These are phyloP conservation scores for Punica granatum DNA, from an alignment of 345 rosid genomes.

Conservation along the genomic window DNA sequence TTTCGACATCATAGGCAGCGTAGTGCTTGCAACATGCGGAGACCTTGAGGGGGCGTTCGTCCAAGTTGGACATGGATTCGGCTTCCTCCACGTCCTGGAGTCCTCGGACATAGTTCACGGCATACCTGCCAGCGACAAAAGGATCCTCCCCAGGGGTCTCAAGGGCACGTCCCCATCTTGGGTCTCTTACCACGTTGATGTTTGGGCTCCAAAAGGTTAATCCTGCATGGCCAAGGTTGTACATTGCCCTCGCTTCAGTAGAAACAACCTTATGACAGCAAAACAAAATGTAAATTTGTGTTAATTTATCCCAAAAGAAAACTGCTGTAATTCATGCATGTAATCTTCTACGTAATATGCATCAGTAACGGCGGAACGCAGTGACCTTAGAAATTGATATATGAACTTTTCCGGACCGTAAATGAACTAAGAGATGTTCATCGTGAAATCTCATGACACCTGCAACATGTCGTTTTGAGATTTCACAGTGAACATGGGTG, in stretches of 20 bases:
- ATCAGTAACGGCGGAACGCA: too few relatives aligned
- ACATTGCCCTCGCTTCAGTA: slow-evolving; percentile 46
- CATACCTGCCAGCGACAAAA: slow-evolving; percentile 26
- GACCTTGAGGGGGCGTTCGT: slow-evolving; percentile 34
- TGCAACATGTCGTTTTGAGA: too few relatives aligned
- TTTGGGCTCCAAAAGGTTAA: slow-evolving; percentile 40
- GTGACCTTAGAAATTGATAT: too few relatives aligned
- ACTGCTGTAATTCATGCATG: too few relatives aligned
- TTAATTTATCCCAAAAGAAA: too few relatives aligned
- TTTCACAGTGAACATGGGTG: too few relatives aligned
- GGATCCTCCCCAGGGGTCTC: slow-evolving; percentile 54
- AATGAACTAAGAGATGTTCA: too few relatives aligned
- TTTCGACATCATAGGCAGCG: slow-evolving; percentile 35
- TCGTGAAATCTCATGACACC: too few relatives aligned
- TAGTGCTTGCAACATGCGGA: slow-evolving; percentile 42
- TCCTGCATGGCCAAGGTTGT: slow-evolving; percentile 39
- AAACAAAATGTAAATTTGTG: too few relatives aligned
- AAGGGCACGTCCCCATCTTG: slow-evolving; percentile 34
- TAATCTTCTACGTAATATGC: too few relatives aligned
- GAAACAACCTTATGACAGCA: slow-evolving; percentile 29
- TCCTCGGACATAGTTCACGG: slow-evolving; percentile 32
- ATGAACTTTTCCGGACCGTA: too few relatives aligned
- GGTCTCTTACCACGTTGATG: slow-evolving; percentile 37
- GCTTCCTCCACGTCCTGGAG: slow-evolving; percentile 37
- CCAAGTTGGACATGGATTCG: slow-evolving; percentile 6